A percentile compares a stretch with the other conserved stretches of the same genome.
phyloP scores from a whole-genome alignment of 768 basidiomycete species.

The Tylopilus rubrobrunneus region DNA sequence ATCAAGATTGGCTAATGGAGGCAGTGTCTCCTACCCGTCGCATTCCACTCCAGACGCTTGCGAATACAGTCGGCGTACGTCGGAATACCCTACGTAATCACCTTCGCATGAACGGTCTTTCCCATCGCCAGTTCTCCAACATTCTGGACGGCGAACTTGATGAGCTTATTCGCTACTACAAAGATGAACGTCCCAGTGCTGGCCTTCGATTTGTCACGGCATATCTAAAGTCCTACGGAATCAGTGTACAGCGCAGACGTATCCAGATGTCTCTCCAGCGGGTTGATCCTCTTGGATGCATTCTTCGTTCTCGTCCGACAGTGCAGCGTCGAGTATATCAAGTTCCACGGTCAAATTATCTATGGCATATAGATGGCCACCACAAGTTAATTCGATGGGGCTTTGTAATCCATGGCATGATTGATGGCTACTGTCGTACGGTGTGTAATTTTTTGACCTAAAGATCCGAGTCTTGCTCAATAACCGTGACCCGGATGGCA shows the following conservation, averaged over 20 bases:
- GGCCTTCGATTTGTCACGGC: conserved; percentile 15
- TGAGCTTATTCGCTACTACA: no score
- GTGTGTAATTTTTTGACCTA: conserved; percentile 5
- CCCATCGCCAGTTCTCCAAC: no score
- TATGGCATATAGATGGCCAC: conserved; percentile 25
- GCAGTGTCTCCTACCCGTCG: no score
- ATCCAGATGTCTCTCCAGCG: conserved; percentile 6
- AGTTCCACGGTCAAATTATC: conserved; percentile 6
- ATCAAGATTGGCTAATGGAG: no score
- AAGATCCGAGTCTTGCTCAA: no score
- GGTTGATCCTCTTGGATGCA: conserved; percentile 3
- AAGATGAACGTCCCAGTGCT: conserved; percentile 6
- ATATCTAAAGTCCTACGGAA: conserved; percentile 8
- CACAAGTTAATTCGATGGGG: conserved; percentile 26
- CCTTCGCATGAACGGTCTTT: no score
- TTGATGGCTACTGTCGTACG: conserved; percentile 27
- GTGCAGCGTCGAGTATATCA: conserved; percentile 1
- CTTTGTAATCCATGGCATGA: conserved; percentile 23
- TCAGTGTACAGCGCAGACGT: conserved; percentile 11
- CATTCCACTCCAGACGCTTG: no score
- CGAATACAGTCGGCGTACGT: no score
- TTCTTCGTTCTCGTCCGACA: not conserved
- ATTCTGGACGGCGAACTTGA: no score
- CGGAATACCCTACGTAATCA: no score
- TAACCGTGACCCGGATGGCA: no score